These are phyloP conservation scores for Aspergillus novofumigatus DNA, from an alignment of 2,329 filamentous ascomycete species.

Conservation along the genomic window DNA sequence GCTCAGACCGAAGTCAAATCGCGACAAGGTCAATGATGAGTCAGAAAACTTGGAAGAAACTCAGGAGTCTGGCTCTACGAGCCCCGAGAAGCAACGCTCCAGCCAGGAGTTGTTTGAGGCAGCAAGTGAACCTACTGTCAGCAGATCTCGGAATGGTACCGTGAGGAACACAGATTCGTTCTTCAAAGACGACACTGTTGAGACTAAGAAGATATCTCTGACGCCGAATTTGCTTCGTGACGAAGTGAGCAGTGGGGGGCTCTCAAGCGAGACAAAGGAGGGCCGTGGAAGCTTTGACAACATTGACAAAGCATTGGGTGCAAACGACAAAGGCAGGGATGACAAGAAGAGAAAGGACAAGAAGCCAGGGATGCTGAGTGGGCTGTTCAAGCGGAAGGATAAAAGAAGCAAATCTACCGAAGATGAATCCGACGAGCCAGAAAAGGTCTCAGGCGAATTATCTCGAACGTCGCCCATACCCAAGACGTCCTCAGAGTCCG, in stretches of 20 bases:
- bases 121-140: conserved; percentile 36
- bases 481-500: conserved; percentile 43
- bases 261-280: conserved; percentile 37
- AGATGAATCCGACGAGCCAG: conserved; percentile 44
- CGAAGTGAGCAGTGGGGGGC: conserved; percentile 49
- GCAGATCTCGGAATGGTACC: conserved; percentile 73
- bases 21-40: conserved; percentile 29
- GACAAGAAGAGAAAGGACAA: conserved; percentile 72
- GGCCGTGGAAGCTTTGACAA: conserved; percentile 69
- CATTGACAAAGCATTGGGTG: conserved; percentile 63
- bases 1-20: conserved; percentile 40
- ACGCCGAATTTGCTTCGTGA: conserved; percentile 90
- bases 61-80: conserved; percentile 25
- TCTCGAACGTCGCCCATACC: conserved; percentile 43
- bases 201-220: conserved; percentile 95
- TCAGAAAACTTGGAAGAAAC: conserved; percentile 19
- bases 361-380: conserved; percentile 68
- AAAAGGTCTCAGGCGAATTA: conserved; percentile 60
- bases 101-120: conserved; percentile 65
- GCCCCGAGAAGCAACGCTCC: conserved; percentile 42
- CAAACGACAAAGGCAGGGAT: conserved; percentile 63
- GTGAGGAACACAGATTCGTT: conserved; percentile 92
- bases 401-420: conserved; percentile 53
- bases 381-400: conserved; percentile 63
- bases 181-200: conserved; percentile 91